A percentile compares a stretch with the other conserved stretches of the same genome.
Evolutionary conservation across 139 green algal genomes (phyloP).

Genomic region (Volvox africanus): DNA sequence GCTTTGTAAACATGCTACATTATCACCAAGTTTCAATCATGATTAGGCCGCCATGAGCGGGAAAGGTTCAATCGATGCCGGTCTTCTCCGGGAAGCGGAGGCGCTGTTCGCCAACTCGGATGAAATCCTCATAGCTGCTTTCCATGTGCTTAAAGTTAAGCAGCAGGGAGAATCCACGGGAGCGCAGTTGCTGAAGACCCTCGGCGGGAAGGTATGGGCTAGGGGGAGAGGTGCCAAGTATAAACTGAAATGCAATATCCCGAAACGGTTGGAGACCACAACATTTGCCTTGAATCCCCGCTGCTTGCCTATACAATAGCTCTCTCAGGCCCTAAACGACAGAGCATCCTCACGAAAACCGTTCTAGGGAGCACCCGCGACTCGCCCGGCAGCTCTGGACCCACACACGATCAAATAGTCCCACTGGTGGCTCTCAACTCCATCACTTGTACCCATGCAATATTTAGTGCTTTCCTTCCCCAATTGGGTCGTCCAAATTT

Average conservation of each 20-base stretch:
- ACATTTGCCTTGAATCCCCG: neutral
- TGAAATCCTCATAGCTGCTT: constrained; percentile 58
- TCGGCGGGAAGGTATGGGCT: constrained; percentile 51
- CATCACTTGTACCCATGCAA: no score
- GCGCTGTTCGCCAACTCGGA: constrained; percentile 55
- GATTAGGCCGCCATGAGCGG: constrained; percentile 16
- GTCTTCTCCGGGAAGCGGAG: constrained; percentile 32
- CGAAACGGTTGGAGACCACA: neutral
- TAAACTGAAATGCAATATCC: neutral
- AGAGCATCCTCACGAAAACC: no score
- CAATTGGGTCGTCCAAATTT: no score
- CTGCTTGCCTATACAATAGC: no score
- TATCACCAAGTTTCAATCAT: neutral
- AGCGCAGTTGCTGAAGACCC: constrained; percentile 58
- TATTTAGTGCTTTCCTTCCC: no score
- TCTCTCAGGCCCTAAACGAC: no score
- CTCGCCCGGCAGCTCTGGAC: no score
- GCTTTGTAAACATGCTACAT: neutral
- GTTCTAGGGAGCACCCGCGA: no score
- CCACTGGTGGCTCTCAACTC: no score
- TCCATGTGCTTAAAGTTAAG: constrained; percentile 56
- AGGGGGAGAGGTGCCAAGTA: neutral
- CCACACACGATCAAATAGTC: no score
- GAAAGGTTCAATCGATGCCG: constrained; percentile 1
- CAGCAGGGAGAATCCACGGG: constrained; percentile 53